These are phyloP conservation scores for Dittrichia graveolens DNA, from an alignment of 129 eudicot genomes.

Conservation along the genomic window DNA sequence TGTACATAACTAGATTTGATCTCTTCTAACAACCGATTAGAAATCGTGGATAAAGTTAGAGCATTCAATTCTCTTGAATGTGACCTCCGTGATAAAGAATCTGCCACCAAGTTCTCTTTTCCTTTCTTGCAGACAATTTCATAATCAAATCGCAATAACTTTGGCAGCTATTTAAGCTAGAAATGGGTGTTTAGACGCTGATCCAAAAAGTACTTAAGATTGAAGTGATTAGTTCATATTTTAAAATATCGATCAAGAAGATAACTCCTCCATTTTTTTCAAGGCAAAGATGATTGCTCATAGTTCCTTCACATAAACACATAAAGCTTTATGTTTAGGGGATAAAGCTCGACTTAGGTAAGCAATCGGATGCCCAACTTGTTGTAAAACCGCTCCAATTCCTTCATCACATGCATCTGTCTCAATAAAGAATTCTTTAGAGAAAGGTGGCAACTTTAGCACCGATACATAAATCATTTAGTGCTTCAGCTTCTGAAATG, in stretches of 20 bases:
- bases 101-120: not conserved
- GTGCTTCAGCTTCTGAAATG: not conserved
- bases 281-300: not conserved
- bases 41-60: too few relatives aligned
- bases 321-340: not conserved
- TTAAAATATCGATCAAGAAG: not conserved
- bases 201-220: not conserved
- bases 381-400: not conserved
- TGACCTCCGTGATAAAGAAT: not conserved
- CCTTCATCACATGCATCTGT: too few relatives aligned
- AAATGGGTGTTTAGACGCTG: not conserved
- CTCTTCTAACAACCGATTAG: not conserved
- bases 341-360: not conserved
- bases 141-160: not conserved
- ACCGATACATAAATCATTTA: not conserved
- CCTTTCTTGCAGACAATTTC: not conserved
- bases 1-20: not conserved
- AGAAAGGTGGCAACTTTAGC: not conserved
- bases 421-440: not conserved
- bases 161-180: not conserved
- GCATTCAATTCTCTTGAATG: not conserved
- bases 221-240: not conserved
- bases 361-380: not conserved
- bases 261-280: not conserved
- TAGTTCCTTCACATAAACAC: not conserved